Evolutionary conservation across 2,329 filamentous ascomycete genomes (phyloP).

Genomic region (Cladobotryum protrusum): DNA sequence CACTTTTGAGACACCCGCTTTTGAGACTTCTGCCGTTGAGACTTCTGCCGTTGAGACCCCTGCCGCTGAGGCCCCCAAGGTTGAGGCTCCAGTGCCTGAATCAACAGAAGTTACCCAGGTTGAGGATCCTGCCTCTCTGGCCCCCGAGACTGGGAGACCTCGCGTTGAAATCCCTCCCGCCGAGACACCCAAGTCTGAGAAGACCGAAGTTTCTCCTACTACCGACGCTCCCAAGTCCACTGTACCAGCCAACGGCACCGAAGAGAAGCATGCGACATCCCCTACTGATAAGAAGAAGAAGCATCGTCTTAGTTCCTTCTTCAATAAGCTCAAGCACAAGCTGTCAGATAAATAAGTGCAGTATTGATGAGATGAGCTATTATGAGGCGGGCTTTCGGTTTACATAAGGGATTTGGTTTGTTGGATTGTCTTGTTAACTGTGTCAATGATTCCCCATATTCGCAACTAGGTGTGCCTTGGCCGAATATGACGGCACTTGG

Average conservation of each 20-base stretch:
- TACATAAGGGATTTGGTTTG: slow-evolving; percentile 25
- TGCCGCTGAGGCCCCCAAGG: slow-evolving; percentile 13
- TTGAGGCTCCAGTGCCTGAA: slow-evolving; percentile 9
- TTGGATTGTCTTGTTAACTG: slow-evolving; percentile 28
- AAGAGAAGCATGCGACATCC: neutral
- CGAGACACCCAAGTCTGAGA: slow-evolving; percentile 15
- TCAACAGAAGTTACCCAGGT: neutral
- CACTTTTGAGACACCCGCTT: neutral
- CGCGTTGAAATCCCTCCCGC: slow-evolving; percentile 8
- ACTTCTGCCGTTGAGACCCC: slow-evolving; percentile 6
- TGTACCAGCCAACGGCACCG: slow-evolving; percentile 5
- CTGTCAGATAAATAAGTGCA: slow-evolving; percentile 25
- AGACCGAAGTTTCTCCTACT: slow-evolving; percentile 12
- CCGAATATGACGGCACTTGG: slow-evolving; percentile 24
- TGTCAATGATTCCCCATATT: slow-evolving; percentile 36
- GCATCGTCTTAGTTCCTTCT: slow-evolving; percentile 56
- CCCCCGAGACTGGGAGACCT: slow-evolving; percentile 11
- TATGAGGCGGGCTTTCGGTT: slow-evolving; percentile 14
- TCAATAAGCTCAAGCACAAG: slow-evolving; percentile 51
- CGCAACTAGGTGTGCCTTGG: slow-evolving; percentile 24
- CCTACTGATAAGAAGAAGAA: slow-evolving; percentile 46
- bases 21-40: slow-evolving; percentile 13
- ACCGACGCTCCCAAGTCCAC: slow-evolving; percentile 15
- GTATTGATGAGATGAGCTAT: slow-evolving; percentile 6
- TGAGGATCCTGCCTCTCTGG: slow-evolving; percentile 2